phyloP scores from a whole-genome alignment of 176 grass and related monocot genomes.

The Triticum urartu region DNA sequence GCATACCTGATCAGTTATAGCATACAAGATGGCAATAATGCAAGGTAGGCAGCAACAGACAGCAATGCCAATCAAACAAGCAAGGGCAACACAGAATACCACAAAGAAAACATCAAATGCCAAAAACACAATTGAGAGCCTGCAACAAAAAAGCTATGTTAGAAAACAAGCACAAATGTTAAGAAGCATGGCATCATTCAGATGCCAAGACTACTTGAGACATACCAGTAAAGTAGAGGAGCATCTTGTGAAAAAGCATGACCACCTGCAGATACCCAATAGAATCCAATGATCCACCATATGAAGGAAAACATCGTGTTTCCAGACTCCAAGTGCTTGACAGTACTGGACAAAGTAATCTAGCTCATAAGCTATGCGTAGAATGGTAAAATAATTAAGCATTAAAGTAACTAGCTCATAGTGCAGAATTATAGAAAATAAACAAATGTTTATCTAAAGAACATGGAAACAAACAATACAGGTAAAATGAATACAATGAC shows the following conservation, averaged over 20 bases:
- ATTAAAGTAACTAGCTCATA: constrained; percentile 3
- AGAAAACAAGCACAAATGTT: constrained; percentile 23
- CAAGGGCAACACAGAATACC: constrained; percentile 90
- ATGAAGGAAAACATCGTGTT: constrained; percentile 99
- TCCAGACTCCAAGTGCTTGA: constrained; percentile 89
- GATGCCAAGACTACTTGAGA: background rate
- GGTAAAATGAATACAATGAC: background rate
- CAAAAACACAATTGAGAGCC: constrained; percentile 91
- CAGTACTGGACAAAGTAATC: constrained; percentile 44
- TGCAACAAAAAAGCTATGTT: constrained; percentile 45
- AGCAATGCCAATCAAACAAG: constrained; percentile 91
- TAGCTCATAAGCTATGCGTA: constrained; percentile 5
- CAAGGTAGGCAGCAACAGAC: constrained; percentile 98
- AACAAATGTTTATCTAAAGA: background rate
- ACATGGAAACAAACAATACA: background rate
- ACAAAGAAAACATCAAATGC: constrained; percentile 99
- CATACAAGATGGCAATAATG: constrained; percentile 97
- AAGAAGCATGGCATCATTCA: background rate
- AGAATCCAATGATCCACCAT: constrained; percentile 99
- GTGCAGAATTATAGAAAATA: constrained; percentile 3
- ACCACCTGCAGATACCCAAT: constrained; percentile 91
- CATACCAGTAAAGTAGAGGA: constrained; percentile 97
- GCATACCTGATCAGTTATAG: constrained; percentile 93
- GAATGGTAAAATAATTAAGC: background rate
- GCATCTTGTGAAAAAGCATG: constrained; percentile 63